Evolutionary conservation across 768 basidiomycete genomes (phyloP), one percentile per base, ranked within the genome.

Genomic region (Sarcodon aspratus): DNA sequence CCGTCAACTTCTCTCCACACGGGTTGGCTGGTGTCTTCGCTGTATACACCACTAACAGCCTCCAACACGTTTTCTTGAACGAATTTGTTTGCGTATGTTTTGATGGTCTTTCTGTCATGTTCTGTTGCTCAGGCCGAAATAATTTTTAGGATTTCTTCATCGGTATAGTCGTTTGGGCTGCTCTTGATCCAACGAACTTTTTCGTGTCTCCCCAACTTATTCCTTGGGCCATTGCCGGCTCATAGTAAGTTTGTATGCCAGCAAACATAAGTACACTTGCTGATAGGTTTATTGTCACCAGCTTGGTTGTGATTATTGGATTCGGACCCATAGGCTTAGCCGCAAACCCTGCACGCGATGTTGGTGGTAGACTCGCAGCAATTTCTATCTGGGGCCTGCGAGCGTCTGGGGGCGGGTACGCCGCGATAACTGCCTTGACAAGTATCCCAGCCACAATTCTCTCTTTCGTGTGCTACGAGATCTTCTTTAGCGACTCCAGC

Each of bases 291-390:
- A 9, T 34, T 17, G 45, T 18, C 7, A 7, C 15, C 48, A 83
- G 81, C 55, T 76, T 66, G 43, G 63, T 70, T 36, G 69, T 71
- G 36, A 71, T 83, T 50, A 84, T 82, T 80, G 76, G 80, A 36
- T 85, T 67, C 58, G 66, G 75, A 5, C 64, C 72, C 3, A 65
- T 69, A 34, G 72, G 73, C 18, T 74, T 85, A 42, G 70, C 79
- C 11, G 68, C 81, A 33, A 86, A 86, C 61, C 63, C 79, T 3
- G 80, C 82, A 31, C 80, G 83, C 57, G 83, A 85, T 59, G 31
- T 86, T 38, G 83, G 82, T 15, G 78, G 72, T 4, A 75, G 82
- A 12, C 52, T 85, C n/a, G 72, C 74, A 54, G 75, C 71, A 1
- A 58, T 86, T 62, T 69, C 79, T 3, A 73, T 84, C 48, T 85